A percentile compares a stretch with the other conserved stretches of the same genome.
Evolutionary conservation across 2,329 filamentous ascomycete genomes (phyloP).

Genomic region (Cyphellophora attinorum): DNA sequence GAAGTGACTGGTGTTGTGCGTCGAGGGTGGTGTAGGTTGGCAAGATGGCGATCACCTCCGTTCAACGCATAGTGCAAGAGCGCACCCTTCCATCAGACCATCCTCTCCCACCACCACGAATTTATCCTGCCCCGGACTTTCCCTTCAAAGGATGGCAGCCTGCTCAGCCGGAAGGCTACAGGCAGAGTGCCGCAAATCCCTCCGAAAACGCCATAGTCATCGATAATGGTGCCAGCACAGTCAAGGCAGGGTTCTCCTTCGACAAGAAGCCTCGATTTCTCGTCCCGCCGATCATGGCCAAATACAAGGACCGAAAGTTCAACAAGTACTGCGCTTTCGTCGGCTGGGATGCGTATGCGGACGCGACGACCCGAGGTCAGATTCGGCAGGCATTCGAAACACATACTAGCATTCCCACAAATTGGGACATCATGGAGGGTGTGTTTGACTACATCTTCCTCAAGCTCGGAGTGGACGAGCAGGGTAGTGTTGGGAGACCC

Average conservation of each 20-base stretch:
- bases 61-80: slow-evolving; percentile 26
- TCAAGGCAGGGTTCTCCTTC: slow-evolving; percentile 94
- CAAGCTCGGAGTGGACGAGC: slow-evolving; percentile 74
- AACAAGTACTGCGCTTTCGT: slow-evolving; percentile 88
- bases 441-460: slow-evolving; percentile 89
- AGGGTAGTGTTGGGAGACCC: slow-evolving; percentile 70
- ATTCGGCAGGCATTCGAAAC: slow-evolving; percentile 85
- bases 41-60: slow-evolving; percentile 34
- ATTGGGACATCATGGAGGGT: slow-evolving; percentile 97
- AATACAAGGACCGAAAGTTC: slow-evolving; percentile 89
- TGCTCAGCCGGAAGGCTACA: slow-evolving; percentile 58
- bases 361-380: slow-evolving; percentile 85
- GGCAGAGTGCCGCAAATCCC: slow-evolving; percentile 51
- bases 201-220: slow-evolving; percentile 77
- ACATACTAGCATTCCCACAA: slow-evolving; percentile 82
- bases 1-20: too few relatives aligned
- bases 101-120: slow-evolving; percentile 41
- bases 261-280: slow-evolving; percentile 70
- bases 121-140: slow-evolving; percentile 47
- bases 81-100: slow-evolving; percentile 33
- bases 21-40: too few relatives aligned
- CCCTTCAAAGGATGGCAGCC: slow-evolving; percentile 52
- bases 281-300: slow-evolving; percentile 83
- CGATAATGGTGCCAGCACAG: slow-evolving; percentile 90
- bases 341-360: slow-evolving; percentile 84